phyloP scores from a whole-genome alignment of 257 asterid genomes.

The Solanum chmielewskii region DNA sequence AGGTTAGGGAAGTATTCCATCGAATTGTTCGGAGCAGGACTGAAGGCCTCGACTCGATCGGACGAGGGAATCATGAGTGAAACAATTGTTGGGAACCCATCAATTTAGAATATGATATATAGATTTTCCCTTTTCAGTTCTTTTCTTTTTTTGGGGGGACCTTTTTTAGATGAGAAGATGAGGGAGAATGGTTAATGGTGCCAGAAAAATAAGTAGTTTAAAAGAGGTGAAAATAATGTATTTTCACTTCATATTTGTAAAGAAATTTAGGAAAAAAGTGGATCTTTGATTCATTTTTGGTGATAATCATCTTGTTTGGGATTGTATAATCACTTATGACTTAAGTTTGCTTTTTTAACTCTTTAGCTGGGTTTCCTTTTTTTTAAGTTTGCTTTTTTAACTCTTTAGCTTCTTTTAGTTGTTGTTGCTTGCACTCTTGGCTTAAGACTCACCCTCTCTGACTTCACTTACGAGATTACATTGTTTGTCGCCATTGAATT shows the following conservation, averaged over 20 bases:
- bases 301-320: slow-evolving; percentile 8
- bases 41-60: slow-evolving; percentile 46
- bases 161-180: background rate
- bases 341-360: background rate
- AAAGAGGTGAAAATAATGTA: slow-evolving; percentile 1
- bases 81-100: background rate
- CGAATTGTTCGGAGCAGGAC: slow-evolving; percentile 71
- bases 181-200: slow-evolving; percentile 7
- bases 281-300: background rate
- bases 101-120: slow-evolving; percentile 3
- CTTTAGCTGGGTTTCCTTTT: background rate
- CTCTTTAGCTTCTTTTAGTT: background rate
- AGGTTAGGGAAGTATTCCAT: slow-evolving; percentile 70
- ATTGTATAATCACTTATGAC: background rate
- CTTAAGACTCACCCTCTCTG: background rate
- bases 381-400: background rate
- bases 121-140: slow-evolving; percentile 9
- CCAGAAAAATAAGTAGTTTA: slow-evolving; percentile 15
- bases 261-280: background rate
- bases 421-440: background rate
- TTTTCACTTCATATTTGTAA: slow-evolving; percentile 5
- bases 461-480: background rate
- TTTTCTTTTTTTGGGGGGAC: background rate
- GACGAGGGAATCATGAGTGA: slow-evolving; percentile 25
- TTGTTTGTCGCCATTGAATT: background rate